These are phyloP conservation scores for Neofusicoccum cordaticola DNA, from an alignment of 2,329 filamentous ascomycete species.

Conservation along the genomic window DNA sequence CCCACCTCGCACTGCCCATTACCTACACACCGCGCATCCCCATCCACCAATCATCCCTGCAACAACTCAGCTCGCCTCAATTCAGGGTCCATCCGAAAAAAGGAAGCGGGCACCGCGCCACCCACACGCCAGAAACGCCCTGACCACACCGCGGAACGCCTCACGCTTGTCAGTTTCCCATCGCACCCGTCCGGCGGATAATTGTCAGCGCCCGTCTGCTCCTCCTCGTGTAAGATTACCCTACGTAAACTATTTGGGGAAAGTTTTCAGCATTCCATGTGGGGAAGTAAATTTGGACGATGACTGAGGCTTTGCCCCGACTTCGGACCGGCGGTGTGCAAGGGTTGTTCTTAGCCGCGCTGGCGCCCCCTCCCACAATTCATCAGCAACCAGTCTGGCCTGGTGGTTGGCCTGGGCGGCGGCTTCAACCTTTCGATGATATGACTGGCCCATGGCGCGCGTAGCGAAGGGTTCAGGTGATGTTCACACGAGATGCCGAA, in stretches of 20 bases:
- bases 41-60: no score
- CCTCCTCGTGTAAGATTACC: neutral
- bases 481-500: neutral
- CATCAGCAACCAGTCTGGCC: conserved; percentile 4
- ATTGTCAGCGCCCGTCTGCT: no score
- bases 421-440: neutral
- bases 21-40: no score
- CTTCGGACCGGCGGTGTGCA: neutral
- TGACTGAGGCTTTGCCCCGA: neutral
- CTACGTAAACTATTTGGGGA: neutral
- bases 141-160: no score
- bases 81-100: no score
- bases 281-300: neutral
- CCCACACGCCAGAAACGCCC: no score
- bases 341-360: neutral
- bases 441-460: neutral
- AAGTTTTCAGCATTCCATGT: neutral
- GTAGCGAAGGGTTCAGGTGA: conserved; percentile 11
- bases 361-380: neutral
- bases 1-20: no score
- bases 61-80: no score
- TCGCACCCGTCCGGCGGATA: no score
- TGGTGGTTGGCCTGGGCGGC: neutral
- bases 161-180: no score
- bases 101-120: no score